Evolutionary conservation across 2,329 filamentous ascomycete species (phyloP).

Genomic region (Colletotrichum shisoi): DNA sequence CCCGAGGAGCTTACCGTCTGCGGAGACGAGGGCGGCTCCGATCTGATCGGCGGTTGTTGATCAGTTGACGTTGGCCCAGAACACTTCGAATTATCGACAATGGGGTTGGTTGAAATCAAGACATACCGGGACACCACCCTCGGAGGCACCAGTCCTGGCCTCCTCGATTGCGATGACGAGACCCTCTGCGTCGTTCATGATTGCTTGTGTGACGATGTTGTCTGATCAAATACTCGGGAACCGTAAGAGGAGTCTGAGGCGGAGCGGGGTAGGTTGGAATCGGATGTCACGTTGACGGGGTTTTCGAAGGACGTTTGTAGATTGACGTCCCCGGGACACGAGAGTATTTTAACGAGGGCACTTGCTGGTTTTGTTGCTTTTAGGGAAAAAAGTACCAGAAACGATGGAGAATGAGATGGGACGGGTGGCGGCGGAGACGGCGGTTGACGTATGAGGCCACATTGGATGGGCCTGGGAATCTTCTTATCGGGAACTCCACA

Average conservation of each 20-base stretch:
- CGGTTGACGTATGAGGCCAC: conserved; percentile 17
- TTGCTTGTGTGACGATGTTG: not conserved
- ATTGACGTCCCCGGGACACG: not conserved
- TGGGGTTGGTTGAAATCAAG: not conserved
- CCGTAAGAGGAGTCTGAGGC: not conserved
- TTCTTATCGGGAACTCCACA: conserved; percentile 32
- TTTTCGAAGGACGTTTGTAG: not conserved
- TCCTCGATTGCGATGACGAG: conserved; percentile 39
- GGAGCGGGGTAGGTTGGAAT: no score
- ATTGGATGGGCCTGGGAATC: conserved; percentile 14
- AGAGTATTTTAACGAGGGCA: not conserved
- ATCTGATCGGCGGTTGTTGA: conserved; percentile 45
- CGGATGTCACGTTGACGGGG: not conserved
- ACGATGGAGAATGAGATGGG: conserved; percentile 6
- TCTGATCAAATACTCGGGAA: not conserved
- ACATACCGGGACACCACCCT: conserved; percentile 36
- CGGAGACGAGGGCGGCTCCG: conserved; percentile 68
- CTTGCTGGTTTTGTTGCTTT: conserved; percentile 8
- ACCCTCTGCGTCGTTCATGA: conserved; percentile 36
- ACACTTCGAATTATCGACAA: not conserved
- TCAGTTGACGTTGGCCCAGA: not conserved
- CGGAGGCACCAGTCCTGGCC: conserved; percentile 30
- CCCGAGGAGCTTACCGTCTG: conserved; percentile 74
- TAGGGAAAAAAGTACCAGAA: not conserved
- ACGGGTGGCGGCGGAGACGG: conserved; percentile 22